These are phyloP conservation scores for Pseudozyma hubeiensis DNA, from an alignment of 1,284 basidiomycete genomes.

Conservation along the genomic window DNA sequence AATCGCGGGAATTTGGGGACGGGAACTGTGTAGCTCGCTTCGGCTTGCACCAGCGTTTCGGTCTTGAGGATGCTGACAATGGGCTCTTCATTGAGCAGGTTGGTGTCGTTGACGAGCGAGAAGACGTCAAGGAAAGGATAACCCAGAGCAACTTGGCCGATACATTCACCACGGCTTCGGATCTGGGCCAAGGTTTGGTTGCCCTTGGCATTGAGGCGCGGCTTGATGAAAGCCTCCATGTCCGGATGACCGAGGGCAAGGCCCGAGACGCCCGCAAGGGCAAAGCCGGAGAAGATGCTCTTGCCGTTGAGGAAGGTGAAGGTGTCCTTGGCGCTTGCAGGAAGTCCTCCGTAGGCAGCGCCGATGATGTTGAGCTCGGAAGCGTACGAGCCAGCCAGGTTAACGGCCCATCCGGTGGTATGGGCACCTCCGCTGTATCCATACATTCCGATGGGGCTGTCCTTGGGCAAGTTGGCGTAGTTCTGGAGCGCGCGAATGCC, in stretches of 20 bases:
- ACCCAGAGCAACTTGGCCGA: conserved; percentile 20
- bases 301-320: conserved; percentile 46
- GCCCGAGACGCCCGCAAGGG: conserved; percentile 52
- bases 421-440: conserved; percentile 61
- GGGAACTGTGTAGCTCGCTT: conserved; percentile 28
- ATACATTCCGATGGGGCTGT: conserved; percentile 41
- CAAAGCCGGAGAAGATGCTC: conserved; percentile 55
- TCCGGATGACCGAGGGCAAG: conserved; percentile 37
- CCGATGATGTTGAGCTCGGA: conserved; percentile 59
- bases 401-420: conserved; percentile 52
- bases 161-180: conserved; percentile 34
- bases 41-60: conserved; percentile 46
- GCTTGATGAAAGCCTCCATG: conserved; percentile 26
- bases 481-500: conserved; percentile 50
- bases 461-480: conserved; percentile 24
- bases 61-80: conserved; percentile 19
- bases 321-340: conserved; percentile 43
- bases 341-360: conserved; percentile 59
- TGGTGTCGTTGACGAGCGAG: conserved; percentile 41
- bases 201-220: conserved; percentile 34
- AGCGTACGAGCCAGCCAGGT: conserved; percentile 45
- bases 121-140: conserved; percentile 38
- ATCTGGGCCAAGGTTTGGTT: conserved; percentile 15
- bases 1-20: conserved; percentile 58
- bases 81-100: conserved; percentile 43